Evolutionary conservation across 148 eudicot species (phyloP), one percentile per base, ranked within the genome.

Genomic region (Oxyria digyna): DNA sequence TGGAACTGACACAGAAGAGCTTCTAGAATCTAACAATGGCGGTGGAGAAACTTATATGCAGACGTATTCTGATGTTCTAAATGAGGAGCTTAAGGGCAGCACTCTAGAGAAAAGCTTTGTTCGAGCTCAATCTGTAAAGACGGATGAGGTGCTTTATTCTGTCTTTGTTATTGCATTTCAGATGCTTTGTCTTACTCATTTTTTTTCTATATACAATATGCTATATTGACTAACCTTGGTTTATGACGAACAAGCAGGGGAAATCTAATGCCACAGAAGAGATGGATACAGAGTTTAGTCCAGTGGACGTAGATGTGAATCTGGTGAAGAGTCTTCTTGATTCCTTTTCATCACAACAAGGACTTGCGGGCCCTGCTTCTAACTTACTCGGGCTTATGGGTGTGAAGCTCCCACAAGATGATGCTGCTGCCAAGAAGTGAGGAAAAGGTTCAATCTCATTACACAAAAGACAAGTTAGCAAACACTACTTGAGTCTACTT

Each of bases 381-480:
- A 93, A 90, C 77, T 77, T 93, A 72, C 81, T 93, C 13, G 98
- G 98, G 35, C 92, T 93, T n/a, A 81, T 93, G 96, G 96, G 98
- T 35, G 76, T 87, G 69, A 80, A 77, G 37, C 81, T 90, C 37
- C 98, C 98, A 17, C 79, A 81, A 52, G 90, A 90, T 17, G 65
- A 29, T 14, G 21, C 37, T 59, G 65, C 65, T 33, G 27, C 21
- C 4, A 55, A 59, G 37, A 59, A 29, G 37, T 59, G 65, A 52
- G 31, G 65, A 13, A 12, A 29, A 59, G 38, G 37, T 15, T 29
- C 8, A 29, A 59, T 59, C 18, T 15, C n/a, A 29, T 59, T 21
- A 59, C 65, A 26, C 10, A 31, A 59, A 59, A 59, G 18, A n/a
- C n/a, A n/a, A n/a, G n/a, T n/a, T n/a, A n/a, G n/a, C n/a, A n/a